Percentiles rank a stretch among this genome's conserved stretches.
Evolutionary conservation across 176 grass and related monocot genomes (phyloP).

Genomic region (Carex pumila): DNA sequence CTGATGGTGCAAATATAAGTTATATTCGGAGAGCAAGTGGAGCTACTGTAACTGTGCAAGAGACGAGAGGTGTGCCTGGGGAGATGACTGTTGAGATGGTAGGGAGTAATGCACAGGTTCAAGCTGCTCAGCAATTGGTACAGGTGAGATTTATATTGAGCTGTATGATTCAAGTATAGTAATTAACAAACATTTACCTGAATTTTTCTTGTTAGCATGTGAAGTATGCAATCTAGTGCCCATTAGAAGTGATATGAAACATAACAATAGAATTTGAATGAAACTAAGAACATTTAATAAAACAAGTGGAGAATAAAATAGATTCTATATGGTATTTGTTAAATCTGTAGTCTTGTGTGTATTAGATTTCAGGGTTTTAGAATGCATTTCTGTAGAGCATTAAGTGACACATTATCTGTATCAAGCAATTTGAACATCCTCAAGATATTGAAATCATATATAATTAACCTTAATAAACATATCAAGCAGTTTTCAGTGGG

Average conservation of each 20-base stretch:
- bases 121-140: constrained; percentile 93
- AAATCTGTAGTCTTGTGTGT: not conserved
- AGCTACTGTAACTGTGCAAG: constrained; percentile 92
- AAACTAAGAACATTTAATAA: not conserved
- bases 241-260: not conserved
- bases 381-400: not conserved
- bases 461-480: too few species aligned
- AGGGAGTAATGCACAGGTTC: constrained; percentile 75
- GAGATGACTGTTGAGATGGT: constrained; percentile 97
- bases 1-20: constrained; percentile 83
- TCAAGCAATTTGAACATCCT: not conserved
- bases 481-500: not conserved
- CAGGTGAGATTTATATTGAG: constrained; percentile 39
- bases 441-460: not conserved
- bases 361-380: not conserved
- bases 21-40: constrained; percentile 94
- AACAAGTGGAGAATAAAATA: not conserved
- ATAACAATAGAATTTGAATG: not conserved
- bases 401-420: not conserved
- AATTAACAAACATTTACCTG: not conserved
- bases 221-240: not conserved
- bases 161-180: not conserved
- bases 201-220: not conserved
- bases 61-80: constrained; percentile 76
- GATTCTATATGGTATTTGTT: not conserved